Conservation (phyloP, 495 filamentous ascomycete species). For the Penicillium maclennaniae region DNA sequence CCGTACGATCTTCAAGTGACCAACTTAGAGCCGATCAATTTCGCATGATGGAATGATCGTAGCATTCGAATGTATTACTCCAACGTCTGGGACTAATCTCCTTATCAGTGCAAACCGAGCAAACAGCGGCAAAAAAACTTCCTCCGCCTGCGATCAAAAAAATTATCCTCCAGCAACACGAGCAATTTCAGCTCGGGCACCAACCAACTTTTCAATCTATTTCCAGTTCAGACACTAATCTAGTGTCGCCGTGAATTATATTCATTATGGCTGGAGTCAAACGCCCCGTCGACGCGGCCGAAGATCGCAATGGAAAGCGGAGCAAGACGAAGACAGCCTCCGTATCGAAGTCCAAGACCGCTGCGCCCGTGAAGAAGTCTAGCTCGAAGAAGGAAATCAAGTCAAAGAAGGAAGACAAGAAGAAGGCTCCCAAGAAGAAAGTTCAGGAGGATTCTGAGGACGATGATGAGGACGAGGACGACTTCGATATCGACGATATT, state of each 20-base stretch:
- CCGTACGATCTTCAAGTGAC: neutral
- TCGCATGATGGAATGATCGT: neutral
- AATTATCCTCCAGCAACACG: conserved; percentile 27
- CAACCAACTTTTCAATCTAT: conserved; percentile 11
- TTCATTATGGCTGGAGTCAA: conserved; percentile 43
- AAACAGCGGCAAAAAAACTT: conserved; percentile 38
- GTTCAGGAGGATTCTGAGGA: conserved; percentile 29
- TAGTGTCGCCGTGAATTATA: conserved; percentile 11
- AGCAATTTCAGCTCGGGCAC: conserved; percentile 22
- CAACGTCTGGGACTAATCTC: neutral
- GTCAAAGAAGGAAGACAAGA: conserved; percentile 32
- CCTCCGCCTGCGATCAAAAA: conserved; percentile 32
- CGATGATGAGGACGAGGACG: conserved; percentile 30
- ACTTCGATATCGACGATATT: conserved; percentile 44
- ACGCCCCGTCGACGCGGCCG: conserved; percentile 38
- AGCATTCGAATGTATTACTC: neutral
- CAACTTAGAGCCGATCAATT: neutral
- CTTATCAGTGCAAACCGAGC: conserved; percentile 38
- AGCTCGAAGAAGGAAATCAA: conserved; percentile 28
- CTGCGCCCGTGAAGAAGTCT: conserved; percentile 32
- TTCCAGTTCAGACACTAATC: neutral
- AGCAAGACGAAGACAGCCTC: conserved; percentile 40
- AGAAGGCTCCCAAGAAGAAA: conserved; percentile 33
- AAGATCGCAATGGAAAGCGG: conserved; percentile 48
- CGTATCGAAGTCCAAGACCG: conserved; percentile 31